Evolutionary conservation across 2,329 filamentous ascomycete genomes (phyloP), one percentile per base, ranked within the genome.

Genomic region (Purpureocillium lavendulum): DNA sequence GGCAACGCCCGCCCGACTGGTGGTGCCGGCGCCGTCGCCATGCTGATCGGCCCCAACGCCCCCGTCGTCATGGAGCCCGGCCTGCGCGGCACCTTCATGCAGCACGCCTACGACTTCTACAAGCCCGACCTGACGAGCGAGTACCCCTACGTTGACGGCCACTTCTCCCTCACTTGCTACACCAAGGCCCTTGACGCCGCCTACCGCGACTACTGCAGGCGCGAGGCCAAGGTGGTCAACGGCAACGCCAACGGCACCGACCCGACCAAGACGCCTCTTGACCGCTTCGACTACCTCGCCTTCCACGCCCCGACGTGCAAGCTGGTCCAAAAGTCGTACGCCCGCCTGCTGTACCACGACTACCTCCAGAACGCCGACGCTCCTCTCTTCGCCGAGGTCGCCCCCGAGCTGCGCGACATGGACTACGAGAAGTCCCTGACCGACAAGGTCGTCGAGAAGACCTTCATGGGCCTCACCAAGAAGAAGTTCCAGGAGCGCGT

Each of bases 251-350:
- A 81, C 52, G 69, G 67, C 33, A 55, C 57, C 35, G 56, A 59
- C 37, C 52, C 61, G 41, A 50, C 65, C 56, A 81, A 83, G 68
- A 78, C 79, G 30, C 67, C 73, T 36, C 66, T 92, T 44, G 85
- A 90, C 63, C 81, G 84, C 56, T 92, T 92, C 62, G 85, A 90
- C 65, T 86, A 87, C 69, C 65, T 92, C 59, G 65, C 80, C 44
- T 92, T 89, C 79, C 86, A 92, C 64, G 75, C 86, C 14, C 86
- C 86, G 31, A 90, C 81, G 47, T 92, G 86, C 82, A 92, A 92
- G 71, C 73, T 88, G 42, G 86, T 92, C 45, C 71, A 84, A 58
- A 92, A 92, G 70, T 88, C 84, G 14, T 92, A 88, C 59, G 86
- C 77, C 44, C 83, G 86, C 50, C 73, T 92, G 48, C 71, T 90